phyloP scores from a whole-genome alignment of 805 yeast genomes.

The Candida ulmi region DNA sequence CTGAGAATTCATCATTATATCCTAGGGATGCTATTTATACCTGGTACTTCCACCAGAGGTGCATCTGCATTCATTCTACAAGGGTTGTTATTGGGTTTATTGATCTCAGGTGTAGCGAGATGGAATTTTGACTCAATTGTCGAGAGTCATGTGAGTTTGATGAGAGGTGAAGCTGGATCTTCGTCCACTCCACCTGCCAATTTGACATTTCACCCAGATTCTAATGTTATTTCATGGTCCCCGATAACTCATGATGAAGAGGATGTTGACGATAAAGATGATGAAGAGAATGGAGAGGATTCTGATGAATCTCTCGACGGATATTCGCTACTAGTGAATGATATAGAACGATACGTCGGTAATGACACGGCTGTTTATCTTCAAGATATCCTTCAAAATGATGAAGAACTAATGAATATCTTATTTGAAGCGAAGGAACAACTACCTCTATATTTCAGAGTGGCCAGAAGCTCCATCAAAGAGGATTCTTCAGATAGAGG shows the following conservation, averaged over 20 bases:
- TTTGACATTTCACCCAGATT: conserved; percentile 16
- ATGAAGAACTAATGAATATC: conserved; percentile 25
- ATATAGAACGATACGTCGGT: conserved; percentile 71
- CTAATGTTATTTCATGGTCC: conserved; percentile 22
- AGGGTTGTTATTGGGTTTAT: conserved; percentile 77
- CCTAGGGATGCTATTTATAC: conserved; percentile 67
- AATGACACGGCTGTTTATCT: conserved; percentile 38
- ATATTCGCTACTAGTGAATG: conserved; percentile 68
- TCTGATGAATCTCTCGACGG: conserved; percentile 30
- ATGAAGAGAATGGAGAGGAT: conserved; percentile 17
- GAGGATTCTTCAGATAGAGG: conserved; percentile 33
- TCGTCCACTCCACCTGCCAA: conserved; percentile 45
- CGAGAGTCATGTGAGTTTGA: conserved; percentile 63
- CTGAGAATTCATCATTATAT: conserved; percentile 80
- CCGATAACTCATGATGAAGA: no score
- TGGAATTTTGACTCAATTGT: conserved; percentile 94
- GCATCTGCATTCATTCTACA: conserved; percentile 68
- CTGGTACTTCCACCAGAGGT: conserved; percentile 79
- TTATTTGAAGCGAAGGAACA: conserved; percentile 29
- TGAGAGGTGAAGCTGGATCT: conserved; percentile 69
- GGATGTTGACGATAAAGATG: conserved; percentile 10
- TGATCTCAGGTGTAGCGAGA: conserved; percentile 77
- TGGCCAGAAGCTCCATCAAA: conserved; percentile 40
- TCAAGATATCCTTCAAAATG: conserved; percentile 25
- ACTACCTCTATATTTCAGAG: conserved; percentile 44